A percentile compares a stretch with the other conserved stretches of the same genome.
Conservation (phyloP, 805 yeast species). For the Yarrowia osloensis region DNA sequence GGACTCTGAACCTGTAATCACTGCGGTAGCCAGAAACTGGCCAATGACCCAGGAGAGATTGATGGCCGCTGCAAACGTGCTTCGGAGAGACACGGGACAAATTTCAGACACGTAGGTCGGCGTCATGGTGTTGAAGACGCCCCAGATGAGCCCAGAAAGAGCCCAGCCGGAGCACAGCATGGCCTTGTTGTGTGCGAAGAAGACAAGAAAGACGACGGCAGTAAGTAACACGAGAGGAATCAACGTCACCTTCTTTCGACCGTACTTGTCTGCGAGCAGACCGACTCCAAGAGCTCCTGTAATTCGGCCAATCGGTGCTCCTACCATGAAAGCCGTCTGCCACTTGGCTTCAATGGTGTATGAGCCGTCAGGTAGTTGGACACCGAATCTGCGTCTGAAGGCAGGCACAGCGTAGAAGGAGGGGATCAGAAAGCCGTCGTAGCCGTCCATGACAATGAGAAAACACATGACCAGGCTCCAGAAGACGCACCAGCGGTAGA, state of each 20-base stretch:
- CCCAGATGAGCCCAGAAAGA: background rate
- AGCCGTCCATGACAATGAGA: slow-evolving; percentile 54
- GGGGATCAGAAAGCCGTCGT: slow-evolving; percentile 47
- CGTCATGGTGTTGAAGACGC: background rate
- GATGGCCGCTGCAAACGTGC: background rate
- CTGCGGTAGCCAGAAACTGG: background rate
- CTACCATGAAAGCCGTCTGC: slow-evolving; percentile 40
- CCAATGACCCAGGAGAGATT: background rate
- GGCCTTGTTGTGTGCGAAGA: background rate
- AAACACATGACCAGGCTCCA: slow-evolving; percentile 52
- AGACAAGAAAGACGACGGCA: background rate
- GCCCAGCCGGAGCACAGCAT: background rate
- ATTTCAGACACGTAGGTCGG: background rate
- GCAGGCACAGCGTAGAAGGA: slow-evolving; percentile 51
- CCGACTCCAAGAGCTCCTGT: slow-evolving; percentile 53
- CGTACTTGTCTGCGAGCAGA: slow-evolving; percentile 49
- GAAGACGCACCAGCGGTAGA: slow-evolving; percentile 48
- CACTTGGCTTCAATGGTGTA: slow-evolving; percentile 35
- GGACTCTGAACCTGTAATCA: background rate
- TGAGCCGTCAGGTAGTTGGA: background rate
- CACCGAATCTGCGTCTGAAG: slow-evolving; percentile 48
- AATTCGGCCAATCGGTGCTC: slow-evolving; percentile 47
- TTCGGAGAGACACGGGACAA: background rate
- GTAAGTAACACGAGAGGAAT: slow-evolving; percentile 28
- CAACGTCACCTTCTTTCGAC: slow-evolving; percentile 47